Percentiles rank a stretch among this genome's conserved stretches.
These are phyloP conservation scores for Entelexis paramagnoliae DNA, from an alignment of 1,139 yeast genomes.

Conservation along the genomic window DNA sequence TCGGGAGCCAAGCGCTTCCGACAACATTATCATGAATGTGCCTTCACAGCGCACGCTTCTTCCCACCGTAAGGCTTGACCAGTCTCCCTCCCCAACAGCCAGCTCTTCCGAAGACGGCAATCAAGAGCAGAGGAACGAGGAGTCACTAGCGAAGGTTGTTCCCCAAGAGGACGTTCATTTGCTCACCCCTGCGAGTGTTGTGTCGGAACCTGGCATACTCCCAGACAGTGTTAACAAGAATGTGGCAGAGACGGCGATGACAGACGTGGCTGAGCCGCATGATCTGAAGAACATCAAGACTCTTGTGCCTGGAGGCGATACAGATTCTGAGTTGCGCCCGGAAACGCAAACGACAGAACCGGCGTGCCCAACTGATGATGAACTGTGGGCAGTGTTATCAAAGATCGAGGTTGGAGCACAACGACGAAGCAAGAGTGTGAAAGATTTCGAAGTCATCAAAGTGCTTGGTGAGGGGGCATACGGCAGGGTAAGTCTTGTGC, in stretches of 20 bases:
- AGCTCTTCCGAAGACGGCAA: not conserved
- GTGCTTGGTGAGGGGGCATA: constrained; percentile 95
- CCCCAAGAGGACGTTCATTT: not conserved
- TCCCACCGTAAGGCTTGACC: not conserved
- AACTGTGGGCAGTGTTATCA: constrained; percentile 5
- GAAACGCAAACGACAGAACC: not conserved
- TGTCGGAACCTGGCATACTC: not conserved
- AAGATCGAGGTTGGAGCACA: constrained; percentile 29
- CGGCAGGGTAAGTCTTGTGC: constrained; percentile 79
- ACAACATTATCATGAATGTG: not conserved
- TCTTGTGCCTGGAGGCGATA: not conserved
- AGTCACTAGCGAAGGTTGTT: not conserved
- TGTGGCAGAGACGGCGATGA: no score
- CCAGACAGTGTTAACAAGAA: no score
- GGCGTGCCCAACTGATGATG: not conserved
- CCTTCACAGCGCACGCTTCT: constrained; percentile 1
- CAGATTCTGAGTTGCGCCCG: no score
- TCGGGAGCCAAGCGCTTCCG: not conserved
- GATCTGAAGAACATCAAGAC: not conserved
- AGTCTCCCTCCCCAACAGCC: not conserved
- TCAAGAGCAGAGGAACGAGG: not conserved
- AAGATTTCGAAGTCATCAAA: constrained; percentile 60
- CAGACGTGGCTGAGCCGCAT: not conserved
- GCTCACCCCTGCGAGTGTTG: not conserved
- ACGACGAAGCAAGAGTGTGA: constrained; percentile 45